These are phyloP conservation scores for Dissophora globulifera DNA, from an alignment of 192 early-diverging fungal species.

Conservation along the genomic window DNA sequence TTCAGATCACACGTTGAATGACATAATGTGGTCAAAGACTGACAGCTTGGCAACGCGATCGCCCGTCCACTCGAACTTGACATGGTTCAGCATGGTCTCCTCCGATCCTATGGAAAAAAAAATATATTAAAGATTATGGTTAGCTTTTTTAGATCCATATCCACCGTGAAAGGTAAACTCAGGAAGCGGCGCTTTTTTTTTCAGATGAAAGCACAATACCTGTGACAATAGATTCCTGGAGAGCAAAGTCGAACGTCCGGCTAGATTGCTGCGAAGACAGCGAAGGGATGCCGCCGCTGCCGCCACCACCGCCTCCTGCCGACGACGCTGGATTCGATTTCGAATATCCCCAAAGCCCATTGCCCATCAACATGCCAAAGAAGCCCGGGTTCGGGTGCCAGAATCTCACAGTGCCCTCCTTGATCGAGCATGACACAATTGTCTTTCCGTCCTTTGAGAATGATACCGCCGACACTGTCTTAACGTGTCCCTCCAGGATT, in stretches of 20 bases:
- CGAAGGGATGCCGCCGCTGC: slow-evolving; percentile 11
- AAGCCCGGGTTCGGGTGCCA: slow-evolving; percentile 81
- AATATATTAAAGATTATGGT: no score
- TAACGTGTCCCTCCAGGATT: slow-evolving; percentile 82
- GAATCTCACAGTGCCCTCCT: slow-evolving; percentile 75
- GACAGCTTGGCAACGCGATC: slow-evolving; percentile 60
- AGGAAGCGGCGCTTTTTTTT: no score
- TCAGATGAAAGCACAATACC: no score
- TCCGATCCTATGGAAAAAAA: slow-evolving; percentile 19
- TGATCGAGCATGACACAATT: slow-evolving; percentile 75
- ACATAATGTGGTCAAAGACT: slow-evolving; percentile 65
- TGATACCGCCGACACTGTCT: slow-evolving; percentile 70
- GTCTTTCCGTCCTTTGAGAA: slow-evolving; percentile 85
- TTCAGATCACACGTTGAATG: slow-evolving; percentile 61
- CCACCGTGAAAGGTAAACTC: no score
- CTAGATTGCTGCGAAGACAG: slow-evolving; percentile 59
- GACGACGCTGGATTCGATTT: slow-evolving; percentile 29
- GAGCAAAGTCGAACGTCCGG: slow-evolving; percentile 52
- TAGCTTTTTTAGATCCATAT: no score
- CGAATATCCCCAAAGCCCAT: slow-evolving; percentile 24
- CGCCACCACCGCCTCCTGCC: neutral
- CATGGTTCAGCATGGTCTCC: slow-evolving; percentile 42
- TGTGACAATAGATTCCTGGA: slow-evolving; percentile 47
- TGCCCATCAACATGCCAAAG: slow-evolving; percentile 73
- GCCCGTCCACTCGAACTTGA: slow-evolving; percentile 63